Percentiles rank a stretch among this genome's conserved stretches.
Conservation (phyloP, 2,329 filamentous ascomycete genomes). For the Ophiostoma triangulosporum region DNA sequence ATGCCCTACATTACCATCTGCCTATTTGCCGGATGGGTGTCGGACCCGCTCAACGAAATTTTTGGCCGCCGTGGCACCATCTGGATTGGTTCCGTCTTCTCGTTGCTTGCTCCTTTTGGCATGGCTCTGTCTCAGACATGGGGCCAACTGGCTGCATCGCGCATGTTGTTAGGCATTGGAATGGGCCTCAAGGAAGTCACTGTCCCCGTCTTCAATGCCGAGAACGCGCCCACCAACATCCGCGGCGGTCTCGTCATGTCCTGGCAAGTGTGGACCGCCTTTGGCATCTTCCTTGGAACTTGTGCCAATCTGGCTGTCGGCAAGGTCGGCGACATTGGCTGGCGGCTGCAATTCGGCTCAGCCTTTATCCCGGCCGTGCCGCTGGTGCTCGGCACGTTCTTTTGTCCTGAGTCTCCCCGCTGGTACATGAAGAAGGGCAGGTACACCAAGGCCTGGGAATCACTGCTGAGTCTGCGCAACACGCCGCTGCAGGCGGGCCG, state of each 20-base stretch:
- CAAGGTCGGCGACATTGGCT: conserved; percentile 42
- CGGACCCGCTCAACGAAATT: conserved; percentile 38
- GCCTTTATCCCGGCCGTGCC: conserved; percentile 48
- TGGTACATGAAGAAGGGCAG: conserved; percentile 55
- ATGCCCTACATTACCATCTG: conserved; percentile 29
- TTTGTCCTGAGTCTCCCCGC: conserved; percentile 52
- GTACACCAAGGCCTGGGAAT: conserved; percentile 45
- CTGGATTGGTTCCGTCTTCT: conserved; percentile 62
- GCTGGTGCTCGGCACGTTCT: conserved; percentile 45
- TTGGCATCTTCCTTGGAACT: conserved; percentile 46
- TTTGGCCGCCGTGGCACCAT: conserved; percentile 45
- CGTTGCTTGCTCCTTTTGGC: conserved; percentile 54
- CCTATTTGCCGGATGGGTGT: conserved; percentile 42
- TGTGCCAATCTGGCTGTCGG: conserved; percentile 52
- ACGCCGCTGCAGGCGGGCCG: conserved; percentile 43
- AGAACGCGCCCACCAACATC: conserved; percentile 55
- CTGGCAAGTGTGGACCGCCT: conserved; percentile 46
- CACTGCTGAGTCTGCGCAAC: conserved; percentile 38
- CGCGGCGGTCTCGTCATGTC: conserved; percentile 70
- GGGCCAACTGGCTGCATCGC: conserved; percentile 55
- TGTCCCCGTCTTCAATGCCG: conserved; percentile 64
- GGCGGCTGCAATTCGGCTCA: conserved; percentile 51
- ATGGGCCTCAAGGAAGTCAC: conserved; percentile 56
- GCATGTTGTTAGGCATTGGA: conserved; percentile 58
- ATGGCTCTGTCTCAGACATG: conserved; percentile 58